Percentiles rank a stretch among this genome's conserved stretches.
phyloP scores from a whole-genome alignment of 768 basidiomycete species.

The Suillus tomentosus region DNA sequence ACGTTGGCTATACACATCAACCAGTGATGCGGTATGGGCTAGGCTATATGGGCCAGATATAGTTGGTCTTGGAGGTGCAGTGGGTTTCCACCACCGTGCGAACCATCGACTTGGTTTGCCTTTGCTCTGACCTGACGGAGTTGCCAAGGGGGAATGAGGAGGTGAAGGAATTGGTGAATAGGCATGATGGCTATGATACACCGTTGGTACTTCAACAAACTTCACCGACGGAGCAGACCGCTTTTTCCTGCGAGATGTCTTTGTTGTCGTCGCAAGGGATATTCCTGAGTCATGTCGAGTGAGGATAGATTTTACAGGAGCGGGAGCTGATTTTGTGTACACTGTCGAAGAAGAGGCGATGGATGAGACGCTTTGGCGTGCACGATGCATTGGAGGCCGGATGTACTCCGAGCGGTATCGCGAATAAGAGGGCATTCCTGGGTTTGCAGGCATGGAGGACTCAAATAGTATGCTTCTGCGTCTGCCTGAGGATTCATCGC shows the following conservation, averaged over 20 bases:
- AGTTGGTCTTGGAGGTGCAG: constrained; percentile 26
- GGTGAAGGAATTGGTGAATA: constrained; percentile 15
- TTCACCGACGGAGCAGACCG: constrained; percentile 57
- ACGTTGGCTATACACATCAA: constrained; percentile 23
- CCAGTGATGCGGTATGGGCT: constrained; percentile 35
- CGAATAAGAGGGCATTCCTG: constrained; percentile 13
- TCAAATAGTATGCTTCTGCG: constrained; percentile 34
- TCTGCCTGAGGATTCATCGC: constrained; percentile 17
- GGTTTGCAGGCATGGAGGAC: constrained; percentile 9
- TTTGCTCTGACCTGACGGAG: constrained; percentile 16
- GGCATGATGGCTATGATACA: constrained; percentile 51
- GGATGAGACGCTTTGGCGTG: constrained; percentile 42
- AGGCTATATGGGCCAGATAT: constrained; percentile 36
- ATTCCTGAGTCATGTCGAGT: constrained; percentile 52
- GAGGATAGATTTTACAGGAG: constrained; percentile 61
- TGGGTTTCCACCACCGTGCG: constrained; percentile 29
- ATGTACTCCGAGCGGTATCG: constrained; percentile 24
- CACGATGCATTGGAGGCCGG: constrained; percentile 26
- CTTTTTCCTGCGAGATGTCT: constrained; percentile 28
- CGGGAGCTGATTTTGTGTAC: constrained; percentile 25
- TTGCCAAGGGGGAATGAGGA: constrained; percentile 17
- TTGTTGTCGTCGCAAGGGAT: constrained; percentile 40
- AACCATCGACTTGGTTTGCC: constrained; percentile 24
- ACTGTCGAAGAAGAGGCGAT: constrained; percentile 35
- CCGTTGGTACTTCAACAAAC: constrained; percentile 65